A percentile compares a stretch with the other conserved stretches of the same genome.
These are phyloP conservation scores for Cryptococcus sp. DNA, from an alignment of 1,284 basidiomycete species.

Conservation along the genomic window DNA sequence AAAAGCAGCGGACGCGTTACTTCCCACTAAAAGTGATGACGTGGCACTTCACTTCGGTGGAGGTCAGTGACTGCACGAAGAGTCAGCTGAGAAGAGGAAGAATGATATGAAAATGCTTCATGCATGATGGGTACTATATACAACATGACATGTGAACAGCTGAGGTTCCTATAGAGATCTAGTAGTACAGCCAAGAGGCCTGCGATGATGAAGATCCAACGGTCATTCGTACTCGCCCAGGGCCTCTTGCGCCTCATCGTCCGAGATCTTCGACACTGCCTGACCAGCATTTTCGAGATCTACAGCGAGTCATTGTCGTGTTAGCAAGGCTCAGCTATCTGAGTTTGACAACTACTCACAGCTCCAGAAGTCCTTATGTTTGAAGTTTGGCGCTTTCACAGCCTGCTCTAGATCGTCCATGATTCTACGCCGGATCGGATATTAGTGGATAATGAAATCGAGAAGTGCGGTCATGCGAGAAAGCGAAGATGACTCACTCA, in stretches of 20 bases:
- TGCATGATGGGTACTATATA: not conserved
- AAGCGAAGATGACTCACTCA: slow-evolving; percentile 23
- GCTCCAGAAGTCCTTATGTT: slow-evolving; percentile 52
- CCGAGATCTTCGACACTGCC: slow-evolving; percentile 35
- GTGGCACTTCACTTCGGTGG: slow-evolving; percentile 7
- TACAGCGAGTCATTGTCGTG: slow-evolving; percentile 12
- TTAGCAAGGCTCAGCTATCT: slow-evolving; percentile 4
- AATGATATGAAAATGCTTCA: not conserved
- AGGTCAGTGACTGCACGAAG: not conserved
- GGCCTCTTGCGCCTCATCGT: slow-evolving; percentile 47
- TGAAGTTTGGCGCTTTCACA: slow-evolving; percentile 42
- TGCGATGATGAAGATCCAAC: not conserved
- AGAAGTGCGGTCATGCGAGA: not conserved
- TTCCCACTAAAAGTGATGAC: slow-evolving; percentile 12
- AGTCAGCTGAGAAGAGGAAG: not conserved
- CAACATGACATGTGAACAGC: not conserved
- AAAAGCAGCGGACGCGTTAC: not conserved
- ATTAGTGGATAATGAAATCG: no score
- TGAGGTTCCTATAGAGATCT: no score
- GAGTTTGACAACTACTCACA: slow-evolving; percentile 22
- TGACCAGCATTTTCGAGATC: slow-evolving; percentile 43
- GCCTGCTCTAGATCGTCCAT: slow-evolving; percentile 37
- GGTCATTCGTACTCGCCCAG: slow-evolving; percentile 31
- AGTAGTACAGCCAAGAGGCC: not conserved
- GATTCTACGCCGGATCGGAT: slow-evolving; percentile 21